Evolutionary conservation across 1,139 yeast species (phyloP), one percentile per base, ranked within the genome.

Genomic region (Nakaseomyces delphensis): DNA sequence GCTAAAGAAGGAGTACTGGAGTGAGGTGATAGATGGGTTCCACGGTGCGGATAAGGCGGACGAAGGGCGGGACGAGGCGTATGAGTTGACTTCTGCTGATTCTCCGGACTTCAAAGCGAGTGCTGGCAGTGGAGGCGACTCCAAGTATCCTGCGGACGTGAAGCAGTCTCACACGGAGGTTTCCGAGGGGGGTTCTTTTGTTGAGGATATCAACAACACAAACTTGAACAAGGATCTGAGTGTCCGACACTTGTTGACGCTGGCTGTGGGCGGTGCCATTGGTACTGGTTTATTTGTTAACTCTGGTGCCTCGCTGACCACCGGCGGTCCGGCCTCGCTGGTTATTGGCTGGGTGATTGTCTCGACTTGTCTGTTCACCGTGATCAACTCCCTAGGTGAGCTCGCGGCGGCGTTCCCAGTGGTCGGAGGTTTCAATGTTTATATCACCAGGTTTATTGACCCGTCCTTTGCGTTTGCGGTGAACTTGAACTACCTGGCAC

Each of bases 181-280:
- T 10, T 18, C 40, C 9, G 29, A 30, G 13, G 25, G 29, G 25
- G 40, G 28, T 24, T 33, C 25, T 19, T 39, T 16, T 30, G 35
- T 43, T 3, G 50, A 47, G 28, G 45, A 42, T 25, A 41, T 50
- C 14, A 36, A 33, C 14, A 43, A 47, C 19, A 42, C 45, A 10
- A 44, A 45, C 9, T 11, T 53, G 43, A 52, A 77, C 40, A 70
- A 85, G 58, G 69, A 74, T 36, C 70, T 83, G 45, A 78, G 79
- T 51, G 69, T 65, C 77, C 83, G 68, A 66, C 70, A 66, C 45
- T 71, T 84, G 53, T 83, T 81, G 57, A 82, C 84, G 85, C 79
- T 85, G 60, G 93, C 94, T 39, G 79, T 85, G 54, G 95, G 95
- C 57, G 94, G 94, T 49, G 73, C 86, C 42, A 83, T 85, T 49